Base-by-base conservation (phyloP, 345 rosid species). In the Salix dunnii region DNA sequence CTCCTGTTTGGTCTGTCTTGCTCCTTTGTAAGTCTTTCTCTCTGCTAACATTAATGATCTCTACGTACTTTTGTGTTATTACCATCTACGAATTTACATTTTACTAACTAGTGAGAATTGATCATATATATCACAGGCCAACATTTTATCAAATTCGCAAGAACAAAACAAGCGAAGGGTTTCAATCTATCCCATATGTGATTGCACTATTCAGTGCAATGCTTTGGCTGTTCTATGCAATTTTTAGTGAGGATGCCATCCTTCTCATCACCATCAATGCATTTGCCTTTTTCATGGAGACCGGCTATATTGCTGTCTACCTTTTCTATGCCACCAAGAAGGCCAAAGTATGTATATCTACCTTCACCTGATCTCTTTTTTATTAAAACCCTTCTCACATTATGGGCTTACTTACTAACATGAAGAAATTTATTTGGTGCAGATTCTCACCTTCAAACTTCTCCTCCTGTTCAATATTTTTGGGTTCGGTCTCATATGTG, bases 381-480 rank as follows among this genome's bases (percentile, higher is more conserved):
- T 65, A 17, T 40, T 9, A 40, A 43, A 13, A 43, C 49, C 49
- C 49, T 43, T 43, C 30, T 30, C 28, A 2, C 30, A 63, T 21
- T 27, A 53, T 27, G 4, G 10, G 12, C 14, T 49, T 33, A 1
- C 6, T 49, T 33, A 1, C 33, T 72, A 14, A 33, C 6, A 11
- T 43, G 17, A 13, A 12, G 33, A 13, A 25, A 11, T 30, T 17
- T 9, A 4, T 55, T n/a, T 13, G 35, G 2, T 74, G 80, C 91
- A 94, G 98, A 63, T 84, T 27, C 31, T 64, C 58, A 85, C 96
- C n/a, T 7, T 80, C 72, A 93, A 87, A 81, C 80, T 89, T 7
- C 16, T 88, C 27, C 80, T 88, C n/a, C 60, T 86, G n/a, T 73
- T 92, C 83, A 81, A 90, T 73, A 72, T 89, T 5, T 72, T 90